Conservation (phyloP, 129 eudicot species). For the Chrysanthemum seticuspe region DNA sequence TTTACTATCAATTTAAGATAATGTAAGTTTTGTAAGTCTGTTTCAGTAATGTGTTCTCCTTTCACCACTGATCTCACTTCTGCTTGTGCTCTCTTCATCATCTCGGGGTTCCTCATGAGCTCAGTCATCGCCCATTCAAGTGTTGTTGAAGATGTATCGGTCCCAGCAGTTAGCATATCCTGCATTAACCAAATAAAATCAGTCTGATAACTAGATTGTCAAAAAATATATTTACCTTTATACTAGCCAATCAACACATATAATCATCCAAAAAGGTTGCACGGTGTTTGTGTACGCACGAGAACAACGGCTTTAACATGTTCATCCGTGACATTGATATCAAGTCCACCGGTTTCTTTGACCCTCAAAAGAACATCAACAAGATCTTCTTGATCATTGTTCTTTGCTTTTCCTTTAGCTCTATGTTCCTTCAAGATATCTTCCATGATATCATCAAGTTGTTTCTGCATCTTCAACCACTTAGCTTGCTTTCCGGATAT, state of each 20-base stretch:
- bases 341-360: constrained; percentile 26
- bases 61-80: constrained; percentile 35
- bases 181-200: background rate
- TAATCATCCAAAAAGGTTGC: no score
- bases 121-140: constrained; percentile 36
- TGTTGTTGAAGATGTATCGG: constrained; percentile 23
- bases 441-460: constrained; percentile 2
- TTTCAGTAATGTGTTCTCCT: constrained; percentile 20
- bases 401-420: background rate
- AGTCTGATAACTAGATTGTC: background rate
- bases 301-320: constrained; percentile 40
- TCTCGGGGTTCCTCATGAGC: constrained; percentile 26
- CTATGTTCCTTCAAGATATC: constrained; percentile 28
- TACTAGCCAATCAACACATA: background rate
- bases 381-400: constrained; percentile 30
- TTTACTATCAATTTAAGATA: constrained; percentile 28
- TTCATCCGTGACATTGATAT: constrained; percentile 23
- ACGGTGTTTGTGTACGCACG: constrained; percentile 11
- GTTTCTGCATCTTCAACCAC: constrained; percentile 21
- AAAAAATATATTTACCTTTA: background rate
- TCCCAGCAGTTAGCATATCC: constrained; percentile 38
- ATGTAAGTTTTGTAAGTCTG: constrained; percentile 5
- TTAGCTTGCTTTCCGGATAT: constrained; percentile 7
- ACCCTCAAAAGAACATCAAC: constrained; percentile 42
- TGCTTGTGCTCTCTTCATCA: constrained; percentile 29